Evolutionary conservation across 1,284 basidiomycete species (phyloP).

Genomic region (Microbotryum lychnidis-dioicae): DNA sequence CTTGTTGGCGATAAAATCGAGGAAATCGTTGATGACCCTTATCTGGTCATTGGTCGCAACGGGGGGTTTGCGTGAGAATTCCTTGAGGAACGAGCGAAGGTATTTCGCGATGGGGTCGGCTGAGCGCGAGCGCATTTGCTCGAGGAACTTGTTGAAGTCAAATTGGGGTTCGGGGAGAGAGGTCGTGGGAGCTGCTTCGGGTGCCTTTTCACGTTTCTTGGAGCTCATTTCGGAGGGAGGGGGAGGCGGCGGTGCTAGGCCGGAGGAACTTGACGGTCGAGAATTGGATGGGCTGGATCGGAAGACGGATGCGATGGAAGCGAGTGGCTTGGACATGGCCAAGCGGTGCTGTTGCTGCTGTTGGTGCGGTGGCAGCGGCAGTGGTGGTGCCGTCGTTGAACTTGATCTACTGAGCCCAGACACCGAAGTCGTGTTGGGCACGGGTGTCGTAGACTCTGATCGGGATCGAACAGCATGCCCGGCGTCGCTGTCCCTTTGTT

Average conservation of each 20-base stretch:
- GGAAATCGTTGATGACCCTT: constrained; percentile 85
- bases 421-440: no score
- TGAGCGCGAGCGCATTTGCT: constrained; percentile 74
- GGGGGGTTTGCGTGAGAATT: constrained; percentile 71
- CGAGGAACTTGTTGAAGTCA: constrained; percentile 79
- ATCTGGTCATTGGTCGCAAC: constrained; percentile 85
- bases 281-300: constrained; percentile 15
- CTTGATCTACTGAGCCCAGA: no score
- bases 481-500: no score
- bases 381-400: no score
- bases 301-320: constrained; percentile 24
- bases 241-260: constrained; percentile 2
- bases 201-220: not conserved
- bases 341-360: not conserved
- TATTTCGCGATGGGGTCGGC: constrained; percentile 87
- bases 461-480: no score
- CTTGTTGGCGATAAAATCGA: constrained; percentile 75
- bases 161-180: constrained; percentile 43
- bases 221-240: not conserved
- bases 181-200: not conserved
- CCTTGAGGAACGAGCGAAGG: constrained; percentile 84
- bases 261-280: not conserved
- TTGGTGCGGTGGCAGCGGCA: no score
- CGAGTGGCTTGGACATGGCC: constrained; percentile 14
- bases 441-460: no score